Evolutionary conservation across 257 asterid species (phyloP).

Genomic region (Hygrophila difformis): DNA sequence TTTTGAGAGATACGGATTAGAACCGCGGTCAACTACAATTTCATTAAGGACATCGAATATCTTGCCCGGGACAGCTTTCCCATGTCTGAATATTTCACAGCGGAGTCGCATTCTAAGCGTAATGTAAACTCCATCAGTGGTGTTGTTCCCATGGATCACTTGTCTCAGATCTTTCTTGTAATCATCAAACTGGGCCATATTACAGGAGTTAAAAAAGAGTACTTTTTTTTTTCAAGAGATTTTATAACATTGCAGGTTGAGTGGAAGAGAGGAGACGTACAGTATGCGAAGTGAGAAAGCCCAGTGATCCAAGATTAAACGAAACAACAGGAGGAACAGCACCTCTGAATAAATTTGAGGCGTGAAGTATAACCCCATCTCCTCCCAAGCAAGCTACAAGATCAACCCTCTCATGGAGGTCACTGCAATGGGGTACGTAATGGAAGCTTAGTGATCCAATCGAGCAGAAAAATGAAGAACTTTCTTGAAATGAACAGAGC

Average conservation of each 20-base stretch:
- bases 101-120: constrained; percentile 96
- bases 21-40: constrained; percentile 95
- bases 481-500: background rate
- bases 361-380: constrained; percentile 98
- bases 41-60: constrained; percentile 90
- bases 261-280: constrained; percentile 14
- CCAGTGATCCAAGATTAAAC: constrained; percentile 96
- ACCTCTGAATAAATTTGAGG: constrained; percentile 87
- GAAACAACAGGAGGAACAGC: constrained; percentile 99
- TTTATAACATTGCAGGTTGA: background rate
- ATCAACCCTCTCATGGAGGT: constrained; percentile 96
- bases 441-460: constrained; percentile 23
- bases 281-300: constrained; percentile 91
- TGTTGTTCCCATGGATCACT: constrained; percentile 76
- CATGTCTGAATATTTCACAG: constrained; percentile 88
- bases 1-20: constrained; percentile 96
- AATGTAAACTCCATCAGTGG: constrained; percentile 79
- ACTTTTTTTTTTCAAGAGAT: constrained; percentile 4
- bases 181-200: constrained; percentile 54
- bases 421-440: constrained; percentile 39
- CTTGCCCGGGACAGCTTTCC: constrained; percentile 89
- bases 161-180: constrained; percentile 76
- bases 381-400: constrained; percentile 99
- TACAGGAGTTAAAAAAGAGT: constrained; percentile 13
- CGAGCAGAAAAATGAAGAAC: background rate